Evolutionary conservation across 768 basidiomycete genomes (phyloP), one percentile per base, ranked within the genome.

Genomic region (Amanita pseudoporphyria): DNA sequence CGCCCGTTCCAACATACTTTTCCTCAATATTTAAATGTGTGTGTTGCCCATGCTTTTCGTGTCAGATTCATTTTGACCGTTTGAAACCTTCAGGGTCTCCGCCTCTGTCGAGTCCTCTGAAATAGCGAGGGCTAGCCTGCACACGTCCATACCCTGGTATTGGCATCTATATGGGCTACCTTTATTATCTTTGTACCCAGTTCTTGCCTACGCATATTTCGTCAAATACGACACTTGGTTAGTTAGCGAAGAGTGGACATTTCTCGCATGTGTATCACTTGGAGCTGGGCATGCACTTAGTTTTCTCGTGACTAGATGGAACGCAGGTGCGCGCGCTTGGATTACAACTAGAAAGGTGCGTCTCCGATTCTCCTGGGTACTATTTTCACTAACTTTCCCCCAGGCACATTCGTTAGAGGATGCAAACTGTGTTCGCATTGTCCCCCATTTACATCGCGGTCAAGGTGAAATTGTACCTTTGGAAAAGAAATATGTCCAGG

Each of bases 201-300:
- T 92, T 26, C 76, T 89, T 26, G 87, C 86, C 21, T 96, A 95
- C 64, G 85, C 93, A 18, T 98, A 97, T 72, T 89, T 84, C 58
- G 65, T 92, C 66, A 84, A 78, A 64, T 96, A 97, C 65, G 89
- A 95, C 58, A 70, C 82, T 53, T 96, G 89, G 87, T 70, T 97
- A 48, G 77, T 83, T 60, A 89, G 87, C 51, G 92, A 95, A 67
- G 95, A 98, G 64, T 98, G 94, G 94, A 95, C 96, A 0, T 99
- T 98, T 62, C 77, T 98, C 18, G 88, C 87, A 32, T 92, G 87
- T 56, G 84, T 94, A 12, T 67, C 81, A 3, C 77, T 99, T 6
- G 87, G 87, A 18, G 84, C 79, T 5, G 81, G 86, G 2, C 96
- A 98, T 64, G 91, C 92, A 3, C 75, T 99, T 50, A 92, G 88